Evolutionary conservation across 257 asterid genomes (phyloP).

Genomic region (Przewalskia tangutica): DNA sequence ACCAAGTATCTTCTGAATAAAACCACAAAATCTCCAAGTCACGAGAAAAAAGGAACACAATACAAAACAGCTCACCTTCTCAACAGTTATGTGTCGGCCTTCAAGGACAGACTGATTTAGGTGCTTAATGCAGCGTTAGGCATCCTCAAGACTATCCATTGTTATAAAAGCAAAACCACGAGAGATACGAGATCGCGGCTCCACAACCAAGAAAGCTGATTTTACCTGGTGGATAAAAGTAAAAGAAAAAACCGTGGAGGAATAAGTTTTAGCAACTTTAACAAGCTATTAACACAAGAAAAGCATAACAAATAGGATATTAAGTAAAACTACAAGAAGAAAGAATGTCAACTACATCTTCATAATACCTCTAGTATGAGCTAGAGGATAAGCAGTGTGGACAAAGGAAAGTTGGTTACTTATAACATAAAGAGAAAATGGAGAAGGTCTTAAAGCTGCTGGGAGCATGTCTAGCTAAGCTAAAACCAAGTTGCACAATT

Average conservation of each 20-base stretch:
- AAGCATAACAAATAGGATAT: not conserved
- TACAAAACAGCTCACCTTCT: constrained; percentile 58
- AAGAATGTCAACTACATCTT: not conserved
- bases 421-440: not conserved
- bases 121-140: constrained; percentile 29
- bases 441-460: not conserved
- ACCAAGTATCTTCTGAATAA: constrained; percentile 98
- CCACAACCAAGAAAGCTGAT: constrained; percentile 22
- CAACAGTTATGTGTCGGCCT: constrained; percentile 62
- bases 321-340: not conserved
- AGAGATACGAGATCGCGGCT: constrained; percentile 32
- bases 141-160: constrained; percentile 35
- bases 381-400: not conserved
- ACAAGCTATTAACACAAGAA: not conserved
- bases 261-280: not conserved
- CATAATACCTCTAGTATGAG: not conserved
- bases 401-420: not conserved
- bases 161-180: constrained; percentile 41
- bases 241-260: not conserved
- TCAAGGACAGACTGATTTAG: constrained; percentile 40
- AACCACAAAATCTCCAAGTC: constrained; percentile 87
- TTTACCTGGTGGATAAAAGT: not conserved
- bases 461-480: too few relatives aligned
- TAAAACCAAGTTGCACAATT: not conserved
- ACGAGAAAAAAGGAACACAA: constrained; percentile 51